Percentiles rank a stretch among this genome's conserved stretches.
Conservation (phyloP, 768 basidiomycete species). For the Russula lepida region DNA sequence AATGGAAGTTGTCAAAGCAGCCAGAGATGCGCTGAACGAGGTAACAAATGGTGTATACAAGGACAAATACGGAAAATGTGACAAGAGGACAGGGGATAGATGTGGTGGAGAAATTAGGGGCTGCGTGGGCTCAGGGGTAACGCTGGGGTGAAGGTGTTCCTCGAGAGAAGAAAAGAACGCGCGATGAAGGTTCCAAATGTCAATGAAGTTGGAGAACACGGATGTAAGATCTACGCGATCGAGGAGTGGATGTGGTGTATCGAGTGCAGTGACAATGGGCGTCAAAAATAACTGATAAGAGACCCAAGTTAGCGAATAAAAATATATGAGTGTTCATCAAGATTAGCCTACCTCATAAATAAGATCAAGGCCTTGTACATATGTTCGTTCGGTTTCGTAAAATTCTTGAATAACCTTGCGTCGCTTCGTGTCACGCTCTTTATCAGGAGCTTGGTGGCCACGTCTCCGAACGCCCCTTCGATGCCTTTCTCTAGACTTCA, state of each 20-base stretch:
- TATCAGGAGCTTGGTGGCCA: conserved; percentile 35
- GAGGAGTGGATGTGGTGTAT: conserved; percentile 59
- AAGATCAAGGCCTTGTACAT: conserved; percentile 74
- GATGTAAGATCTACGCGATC: conserved; percentile 59
- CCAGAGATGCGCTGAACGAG: conserved; percentile 59
- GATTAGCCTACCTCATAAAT: conserved; percentile 58
- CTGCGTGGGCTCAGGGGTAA: not conserved
- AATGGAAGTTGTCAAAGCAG: conserved; percentile 48
- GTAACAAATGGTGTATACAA: conserved; percentile 82
- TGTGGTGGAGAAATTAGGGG: conserved; percentile 31
- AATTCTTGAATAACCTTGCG: conserved; percentile 72
- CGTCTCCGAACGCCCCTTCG: conserved; percentile 33
- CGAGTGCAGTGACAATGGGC: conserved; percentile 69
- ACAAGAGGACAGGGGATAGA: conserved; percentile 53
- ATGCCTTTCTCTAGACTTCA: conserved; percentile 29
- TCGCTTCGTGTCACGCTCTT: conserved; percentile 46
- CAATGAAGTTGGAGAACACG: conserved; percentile 82
- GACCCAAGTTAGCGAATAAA: not conserved
- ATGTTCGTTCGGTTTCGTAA: conserved; percentile 71
- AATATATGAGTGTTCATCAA: not conserved
- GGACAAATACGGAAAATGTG: conserved; percentile 84
- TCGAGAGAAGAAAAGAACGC: conserved; percentile 60
- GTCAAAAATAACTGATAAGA: conserved; percentile 65
- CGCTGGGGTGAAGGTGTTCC: conserved; percentile 30
- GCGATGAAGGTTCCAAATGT: conserved; percentile 84